phyloP scores from a whole-genome alignment of 768 basidiomycete genomes.

The Kwoniella botswanensis region DNA sequence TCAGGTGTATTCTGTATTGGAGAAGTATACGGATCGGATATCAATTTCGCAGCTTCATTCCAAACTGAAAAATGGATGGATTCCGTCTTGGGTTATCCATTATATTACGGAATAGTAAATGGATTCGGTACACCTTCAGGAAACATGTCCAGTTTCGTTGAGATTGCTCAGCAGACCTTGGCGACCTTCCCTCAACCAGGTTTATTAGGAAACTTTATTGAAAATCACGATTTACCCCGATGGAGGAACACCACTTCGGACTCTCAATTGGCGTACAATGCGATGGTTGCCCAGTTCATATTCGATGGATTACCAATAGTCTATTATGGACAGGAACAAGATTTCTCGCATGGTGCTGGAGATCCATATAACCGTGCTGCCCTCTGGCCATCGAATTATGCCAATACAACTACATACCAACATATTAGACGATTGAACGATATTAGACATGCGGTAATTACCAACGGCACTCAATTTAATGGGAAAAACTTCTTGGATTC shows the following conservation, averaged over 20 bases:
- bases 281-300: slow-evolving; percentile 53
- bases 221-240: slow-evolving; percentile 56
- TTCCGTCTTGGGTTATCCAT: slow-evolving; percentile 51
- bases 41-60: slow-evolving; percentile 54
- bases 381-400: slow-evolving; percentile 52
- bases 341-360: slow-evolving; percentile 40
- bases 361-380: slow-evolving; percentile 54
- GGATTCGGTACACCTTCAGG: slow-evolving; percentile 47
- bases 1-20: slow-evolving; percentile 88
- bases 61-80: slow-evolving; percentile 53
- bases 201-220: slow-evolving; percentile 53
- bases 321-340: slow-evolving; percentile 56
- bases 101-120: slow-evolving; percentile 47
- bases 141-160: slow-evolving; percentile 52
- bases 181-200: slow-evolving; percentile 48
- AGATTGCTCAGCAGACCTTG: slow-evolving; percentile 39
- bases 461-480: slow-evolving; percentile 37
- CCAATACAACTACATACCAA: slow-evolving; percentile 49
- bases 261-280: slow-evolving; percentile 53
- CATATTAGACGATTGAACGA: slow-evolving; percentile 48
- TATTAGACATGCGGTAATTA: slow-evolving; percentile 48
- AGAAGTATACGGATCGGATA: slow-evolving; percentile 71
- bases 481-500: slow-evolving; percentile 47
- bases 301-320: slow-evolving; percentile 55
- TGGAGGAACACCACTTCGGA: slow-evolving; percentile 52